phyloP scores from a whole-genome alignment of 345 rosid genomes.

The Salix viminalis region DNA sequence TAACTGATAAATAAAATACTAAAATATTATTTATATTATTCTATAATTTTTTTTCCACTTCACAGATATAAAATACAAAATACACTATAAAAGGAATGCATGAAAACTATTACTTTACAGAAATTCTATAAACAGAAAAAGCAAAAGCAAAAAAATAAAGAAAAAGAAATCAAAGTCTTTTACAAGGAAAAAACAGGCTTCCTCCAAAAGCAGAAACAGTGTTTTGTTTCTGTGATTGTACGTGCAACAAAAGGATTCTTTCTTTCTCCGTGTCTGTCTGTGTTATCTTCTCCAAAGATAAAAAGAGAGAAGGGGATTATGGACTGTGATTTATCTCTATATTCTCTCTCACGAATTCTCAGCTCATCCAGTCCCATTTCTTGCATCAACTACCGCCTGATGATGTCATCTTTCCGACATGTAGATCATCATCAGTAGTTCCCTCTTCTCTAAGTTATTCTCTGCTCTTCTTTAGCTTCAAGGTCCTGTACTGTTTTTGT shows the following conservation, averaged over 20 bases:
- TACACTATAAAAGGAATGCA: no score
- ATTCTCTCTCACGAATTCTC: slow-evolving; percentile 22
- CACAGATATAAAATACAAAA: no score
- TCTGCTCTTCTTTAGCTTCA: background rate
- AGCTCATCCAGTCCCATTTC: slow-evolving; percentile 22
- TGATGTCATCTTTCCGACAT: slow-evolving; percentile 27
- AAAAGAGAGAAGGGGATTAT: slow-evolving; percentile 19
- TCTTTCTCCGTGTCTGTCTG: background rate
- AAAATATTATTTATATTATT: no score
- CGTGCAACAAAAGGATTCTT: background rate
- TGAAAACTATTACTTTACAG: background rate
- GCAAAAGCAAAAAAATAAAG: background rate
- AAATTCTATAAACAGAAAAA: background rate
- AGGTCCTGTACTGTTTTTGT: slow-evolving; percentile 15
- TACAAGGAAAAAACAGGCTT: background rate
- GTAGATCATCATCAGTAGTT: slow-evolving; percentile 3
- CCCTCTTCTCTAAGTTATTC: slow-evolving; percentile 21
- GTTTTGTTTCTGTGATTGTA: background rate
- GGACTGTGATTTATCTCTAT: slow-evolving; percentile 30
- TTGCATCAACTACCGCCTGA: slow-evolving; percentile 27
- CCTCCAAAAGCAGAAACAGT: background rate
- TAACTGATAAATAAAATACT: no score
- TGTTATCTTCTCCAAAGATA: slow-evolving; percentile 33
- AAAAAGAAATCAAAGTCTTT: background rate
- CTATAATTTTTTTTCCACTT: no score